Evolutionary conservation across 208 protist species (phyloP).

Genomic region (Trichomonas vaginalis): DNA sequence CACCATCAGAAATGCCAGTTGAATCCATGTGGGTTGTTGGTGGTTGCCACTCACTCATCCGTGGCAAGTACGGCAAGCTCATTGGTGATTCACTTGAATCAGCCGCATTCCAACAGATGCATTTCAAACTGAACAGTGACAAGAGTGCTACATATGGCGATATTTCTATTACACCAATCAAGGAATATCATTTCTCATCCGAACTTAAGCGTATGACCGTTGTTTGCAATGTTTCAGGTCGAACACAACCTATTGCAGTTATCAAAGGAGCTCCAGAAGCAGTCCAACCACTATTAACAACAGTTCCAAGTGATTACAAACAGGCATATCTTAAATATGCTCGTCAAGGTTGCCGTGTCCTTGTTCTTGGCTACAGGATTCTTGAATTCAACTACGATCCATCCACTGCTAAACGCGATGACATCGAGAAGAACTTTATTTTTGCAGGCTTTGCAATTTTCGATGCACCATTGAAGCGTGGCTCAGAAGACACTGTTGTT

Average conservation of each 20-base stretch:
- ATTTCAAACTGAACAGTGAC: background rate
- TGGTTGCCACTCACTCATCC: background rate
- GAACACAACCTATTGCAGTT: background rate
- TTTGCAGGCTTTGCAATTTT: constrained; percentile 34
- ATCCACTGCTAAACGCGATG: background rate
- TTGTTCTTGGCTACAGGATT: constrained; percentile 13
- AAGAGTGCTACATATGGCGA: background rate
- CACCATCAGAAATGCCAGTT: background rate
- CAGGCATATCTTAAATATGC: constrained; percentile 19
- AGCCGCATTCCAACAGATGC: background rate
- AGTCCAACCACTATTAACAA: background rate
- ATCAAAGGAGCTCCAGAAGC: constrained; percentile 30
- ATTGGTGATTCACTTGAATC: constrained; percentile 15
- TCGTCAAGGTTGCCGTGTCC: constrained; percentile 21
- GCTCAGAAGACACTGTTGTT: background rate
- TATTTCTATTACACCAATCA: background rate
- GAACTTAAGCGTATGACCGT: constrained; percentile 18
- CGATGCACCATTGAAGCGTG: constrained; percentile 11
- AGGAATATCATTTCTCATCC: background rate
- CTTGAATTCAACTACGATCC: background rate
- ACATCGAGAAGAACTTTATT: constrained; percentile 13
- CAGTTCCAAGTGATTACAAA: constrained; percentile 20
- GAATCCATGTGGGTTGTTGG: background rate
- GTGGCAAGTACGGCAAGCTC: background rate
- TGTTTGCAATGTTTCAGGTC: background rate